Evolutionary conservation across 306 rosid genomes (phyloP).

Genomic region (Fagus sylvatica): DNA sequence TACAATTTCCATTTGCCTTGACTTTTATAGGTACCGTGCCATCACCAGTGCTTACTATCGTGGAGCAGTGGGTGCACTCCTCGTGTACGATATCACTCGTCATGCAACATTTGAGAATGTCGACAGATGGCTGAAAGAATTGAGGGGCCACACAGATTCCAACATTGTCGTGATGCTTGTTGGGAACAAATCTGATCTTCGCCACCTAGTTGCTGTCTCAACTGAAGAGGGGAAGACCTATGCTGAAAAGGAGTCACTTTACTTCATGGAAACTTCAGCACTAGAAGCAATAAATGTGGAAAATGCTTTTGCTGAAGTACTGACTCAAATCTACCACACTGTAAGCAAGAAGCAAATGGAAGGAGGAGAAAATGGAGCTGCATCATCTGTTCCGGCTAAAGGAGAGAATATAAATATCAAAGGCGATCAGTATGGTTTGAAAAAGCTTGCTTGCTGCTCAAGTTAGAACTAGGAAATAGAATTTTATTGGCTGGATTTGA

Average conservation of each 20-base stretch:
- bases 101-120: constrained; percentile 93
- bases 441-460: constrained; percentile 90
- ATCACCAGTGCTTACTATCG: constrained; percentile 96
- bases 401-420: constrained; percentile 88
- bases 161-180: constrained; percentile 97
- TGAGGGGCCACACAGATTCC: constrained; percentile 86
- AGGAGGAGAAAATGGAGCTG: constrained; percentile 73
- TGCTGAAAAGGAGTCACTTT: constrained; percentile 89
- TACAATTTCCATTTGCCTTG: background rate
- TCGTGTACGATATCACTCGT: constrained; percentile 87
- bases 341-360: constrained; percentile 86
- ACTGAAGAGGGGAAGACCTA: constrained; percentile 86
- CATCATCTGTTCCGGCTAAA: constrained; percentile 63
- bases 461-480: constrained; percentile 41
- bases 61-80: constrained; percentile 95
- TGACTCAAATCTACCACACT: constrained; percentile 83
- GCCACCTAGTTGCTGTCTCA: constrained; percentile 87
- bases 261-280: constrained; percentile 96
- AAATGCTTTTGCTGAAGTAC: constrained; percentile 81
- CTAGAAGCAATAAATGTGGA: constrained; percentile 89
- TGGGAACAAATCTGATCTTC: constrained; percentile 92
- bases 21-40: constrained; percentile 73
- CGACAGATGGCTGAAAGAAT: constrained; percentile 89
- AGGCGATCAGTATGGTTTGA: constrained; percentile 76
- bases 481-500: constrained; percentile 3